A percentile compares a stretch with the other conserved stretches of the same genome.
Conservation (phyloP, 2,329 filamentous ascomycete species). For the Zymoseptoria tritici region DNA sequence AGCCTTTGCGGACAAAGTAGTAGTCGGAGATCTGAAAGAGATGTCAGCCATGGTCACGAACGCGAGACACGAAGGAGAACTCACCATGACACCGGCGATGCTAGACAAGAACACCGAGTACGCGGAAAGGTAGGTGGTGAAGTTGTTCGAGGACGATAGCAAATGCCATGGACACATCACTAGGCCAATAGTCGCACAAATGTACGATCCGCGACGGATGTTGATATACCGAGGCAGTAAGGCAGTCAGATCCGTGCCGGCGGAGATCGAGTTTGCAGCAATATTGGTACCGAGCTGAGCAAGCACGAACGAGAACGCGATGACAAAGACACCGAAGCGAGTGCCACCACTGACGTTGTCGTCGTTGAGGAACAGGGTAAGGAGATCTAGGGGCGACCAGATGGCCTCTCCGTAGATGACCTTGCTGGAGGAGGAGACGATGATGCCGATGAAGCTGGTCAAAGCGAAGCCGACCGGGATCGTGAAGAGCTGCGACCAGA, state of each 20-base stretch:
- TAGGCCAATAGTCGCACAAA: constrained; percentile 71
- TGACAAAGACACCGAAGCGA: constrained; percentile 44
- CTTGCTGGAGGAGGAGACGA: constrained; percentile 43
- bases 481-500: constrained; percentile 67
- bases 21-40: constrained; percentile 51
- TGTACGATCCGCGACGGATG: constrained; percentile 79
- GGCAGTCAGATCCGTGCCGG: constrained; percentile 48
- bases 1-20: constrained; percentile 76
- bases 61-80: constrained; percentile 69
- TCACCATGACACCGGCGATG: constrained; percentile 93
- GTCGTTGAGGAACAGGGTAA: constrained; percentile 37
- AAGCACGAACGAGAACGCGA: constrained; percentile 40
- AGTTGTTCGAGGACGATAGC: constrained; percentile 66
- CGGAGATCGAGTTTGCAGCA: constrained; percentile 46
- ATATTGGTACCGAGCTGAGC: constrained; percentile 53
- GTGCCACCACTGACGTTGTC: constrained; percentile 36
- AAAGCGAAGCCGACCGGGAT: constrained; percentile 47
- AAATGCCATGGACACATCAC: constrained; percentile 85
- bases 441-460: constrained; percentile 62
- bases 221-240: constrained; percentile 48
- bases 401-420: constrained; percentile 38
- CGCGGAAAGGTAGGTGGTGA: constrained; percentile 84
- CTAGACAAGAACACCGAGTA: constrained; percentile 92
- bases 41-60: constrained; percentile 73
- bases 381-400: constrained; percentile 29